Conservation (phyloP, 2,329 filamentous ascomycete species). For the Paracoccidioides brasiliensis region DNA sequence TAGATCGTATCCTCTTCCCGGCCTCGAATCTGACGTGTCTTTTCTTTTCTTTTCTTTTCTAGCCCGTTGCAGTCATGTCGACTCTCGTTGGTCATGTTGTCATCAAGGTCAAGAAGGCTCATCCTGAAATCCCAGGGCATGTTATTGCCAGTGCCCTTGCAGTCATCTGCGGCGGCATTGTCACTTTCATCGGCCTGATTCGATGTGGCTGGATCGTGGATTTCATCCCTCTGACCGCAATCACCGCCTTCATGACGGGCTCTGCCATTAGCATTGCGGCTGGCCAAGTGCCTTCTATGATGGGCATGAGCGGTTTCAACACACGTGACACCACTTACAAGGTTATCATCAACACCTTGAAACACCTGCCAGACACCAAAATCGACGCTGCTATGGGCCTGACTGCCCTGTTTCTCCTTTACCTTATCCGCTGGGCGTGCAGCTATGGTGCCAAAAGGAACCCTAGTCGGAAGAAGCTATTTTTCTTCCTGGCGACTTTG, state of each 20-base stretch:
- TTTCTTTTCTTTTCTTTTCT: constrained; percentile 4
- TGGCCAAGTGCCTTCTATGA: constrained; percentile 68
- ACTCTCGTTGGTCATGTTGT: constrained; percentile 79
- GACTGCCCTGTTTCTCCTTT: constrained; percentile 66
- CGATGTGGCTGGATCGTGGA: constrained; percentile 85
- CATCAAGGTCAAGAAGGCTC: constrained; percentile 42
- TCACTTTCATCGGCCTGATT: constrained; percentile 63
- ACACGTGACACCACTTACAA: constrained; percentile 66
- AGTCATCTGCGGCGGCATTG: constrained; percentile 63
- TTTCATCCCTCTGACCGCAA: constrained; percentile 76
- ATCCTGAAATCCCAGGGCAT: constrained; percentile 42
- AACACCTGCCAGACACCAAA: constrained; percentile 51
- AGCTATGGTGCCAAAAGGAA: constrained; percentile 53
- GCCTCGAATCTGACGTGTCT: constrained; percentile 8
- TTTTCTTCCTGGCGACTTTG: constrained; percentile 86
- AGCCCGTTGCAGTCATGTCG: constrained; percentile 92
- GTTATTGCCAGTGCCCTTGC: constrained; percentile 67
- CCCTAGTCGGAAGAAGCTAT: constrained; percentile 56
- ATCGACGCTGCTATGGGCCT: constrained; percentile 82
- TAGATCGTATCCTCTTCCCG: background rate
- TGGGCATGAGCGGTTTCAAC: constrained; percentile 62
- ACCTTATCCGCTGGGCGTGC: constrained; percentile 56
- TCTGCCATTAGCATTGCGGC: constrained; percentile 79
- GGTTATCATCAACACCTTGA: constrained; percentile 72
- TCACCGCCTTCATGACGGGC: constrained; percentile 94